A percentile compares a stretch with the other conserved stretches of the same genome.
These are phyloP conservation scores for Penicillium sumatraense DNA, from an alignment of 2,329 filamentous ascomycete species.

Conservation along the genomic window DNA sequence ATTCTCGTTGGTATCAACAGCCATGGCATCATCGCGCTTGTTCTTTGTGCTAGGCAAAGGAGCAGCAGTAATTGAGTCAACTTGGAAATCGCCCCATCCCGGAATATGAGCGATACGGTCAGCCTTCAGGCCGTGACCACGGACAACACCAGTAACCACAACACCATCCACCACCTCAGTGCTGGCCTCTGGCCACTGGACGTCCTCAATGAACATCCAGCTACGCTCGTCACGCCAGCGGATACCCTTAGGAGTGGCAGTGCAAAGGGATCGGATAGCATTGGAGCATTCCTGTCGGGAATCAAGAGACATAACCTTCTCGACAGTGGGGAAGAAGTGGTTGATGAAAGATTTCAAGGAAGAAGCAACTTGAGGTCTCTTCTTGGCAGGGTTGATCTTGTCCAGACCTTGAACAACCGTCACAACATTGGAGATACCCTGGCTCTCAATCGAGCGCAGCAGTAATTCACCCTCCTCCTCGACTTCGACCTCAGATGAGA, in stretches of 20 bases:
- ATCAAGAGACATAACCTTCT: constrained; percentile 88
- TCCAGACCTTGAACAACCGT: constrained; percentile 82
- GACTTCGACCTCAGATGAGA: constrained; percentile 77
- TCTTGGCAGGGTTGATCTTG: constrained; percentile 77
- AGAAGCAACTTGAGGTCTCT: constrained; percentile 72
- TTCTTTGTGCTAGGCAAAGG: constrained; percentile 64
- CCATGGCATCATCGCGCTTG: constrained; percentile 65
- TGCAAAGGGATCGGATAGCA: constrained; percentile 87
- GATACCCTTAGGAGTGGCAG: constrained; percentile 89
- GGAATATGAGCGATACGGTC: constrained; percentile 89
- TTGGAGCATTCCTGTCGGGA: constrained; percentile 90
- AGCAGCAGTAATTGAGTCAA: constrained; percentile 83
- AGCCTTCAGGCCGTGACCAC: constrained; percentile 84
- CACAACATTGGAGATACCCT: constrained; percentile 92
- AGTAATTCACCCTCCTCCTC: constrained; percentile 84
- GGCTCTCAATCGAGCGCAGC: constrained; percentile 84
- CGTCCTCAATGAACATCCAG: constrained; percentile 89
- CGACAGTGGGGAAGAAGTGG: constrained; percentile 90
- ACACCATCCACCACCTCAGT: constrained; percentile 57
- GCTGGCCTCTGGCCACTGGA: constrained; percentile 69
- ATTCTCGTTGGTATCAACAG: constrained; percentile 65
- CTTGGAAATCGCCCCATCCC: constrained; percentile 92
- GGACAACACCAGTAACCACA: constrained; percentile 79
- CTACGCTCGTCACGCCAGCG: constrained; percentile 93
- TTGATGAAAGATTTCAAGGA: constrained; percentile 92